Base-by-base conservation (phyloP, 257 asterid species). In the Verbascum thapsus region DNA sequence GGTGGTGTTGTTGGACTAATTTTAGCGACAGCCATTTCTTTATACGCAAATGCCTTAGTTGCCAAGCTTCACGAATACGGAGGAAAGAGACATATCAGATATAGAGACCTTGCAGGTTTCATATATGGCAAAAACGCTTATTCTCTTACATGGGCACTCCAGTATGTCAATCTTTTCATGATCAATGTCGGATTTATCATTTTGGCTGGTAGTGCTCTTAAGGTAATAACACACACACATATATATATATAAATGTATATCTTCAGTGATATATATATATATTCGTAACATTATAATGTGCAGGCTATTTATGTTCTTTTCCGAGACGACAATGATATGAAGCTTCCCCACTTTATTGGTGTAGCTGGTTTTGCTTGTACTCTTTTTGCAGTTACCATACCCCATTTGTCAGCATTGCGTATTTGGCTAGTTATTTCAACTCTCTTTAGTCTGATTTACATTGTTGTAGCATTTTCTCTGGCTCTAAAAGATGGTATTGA, bases 51-150 rank as follows among this genome's bases (percentile, higher is more conserved):
- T 63, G 0, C 83, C 44, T 80, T 92, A 48, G 90, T 89, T 37
- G 99, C 97, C 15, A 82, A 82, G 85, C 96, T 92, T 68, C 99
- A 92, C 53, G 96, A 92, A 74, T 76, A 66, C 51, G 99, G 97
- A 54, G 99, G 97, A 32, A 87, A 76, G 70, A 81, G 99, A 79
- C 99, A 82, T 74, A 92, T 92, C 82, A 81, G 99, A 84, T 92
- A 92, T 48, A 83, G 99, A 74, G 97, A 90, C 84, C 97, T 90
- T 68, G 96, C 97, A 3, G 95, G 90, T 56, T 83, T 80, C 67
- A 85, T 92, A 49, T 92, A 92, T 41, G 99, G 98, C 88, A 18
- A 39, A 49, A 84, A 74, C 45, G 94, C 95, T 52, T 91, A 91
- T 80, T 32, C 61, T 49, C 85, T 91, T 73, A 84, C 96, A 12